phyloP scores from a whole-genome alignment of 139 green algal genomes.

The Chlamydomonas applanata region DNA sequence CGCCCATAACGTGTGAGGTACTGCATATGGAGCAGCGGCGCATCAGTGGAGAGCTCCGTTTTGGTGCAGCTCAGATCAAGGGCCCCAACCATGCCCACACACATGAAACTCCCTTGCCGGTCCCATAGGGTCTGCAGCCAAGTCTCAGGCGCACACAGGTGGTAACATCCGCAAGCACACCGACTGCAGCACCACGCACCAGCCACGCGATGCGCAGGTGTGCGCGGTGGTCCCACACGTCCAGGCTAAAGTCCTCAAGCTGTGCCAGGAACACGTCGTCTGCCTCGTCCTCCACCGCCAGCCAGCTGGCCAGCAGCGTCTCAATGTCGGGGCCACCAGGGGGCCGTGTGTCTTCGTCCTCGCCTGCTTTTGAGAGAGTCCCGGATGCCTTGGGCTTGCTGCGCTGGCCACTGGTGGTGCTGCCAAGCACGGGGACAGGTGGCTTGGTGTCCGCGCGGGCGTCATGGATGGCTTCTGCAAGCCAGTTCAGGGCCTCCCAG shows the following conservation, averaged over 20 bases:
- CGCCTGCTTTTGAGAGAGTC: background rate
- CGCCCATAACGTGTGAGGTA: slow-evolving; percentile 23
- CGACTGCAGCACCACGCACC: no score
- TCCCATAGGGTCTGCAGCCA: no score
- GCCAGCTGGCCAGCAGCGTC: slow-evolving; percentile 19
- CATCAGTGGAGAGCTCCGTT: no score
- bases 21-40: background rate
- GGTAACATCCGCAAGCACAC: no score
- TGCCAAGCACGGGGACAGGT: background rate
- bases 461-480: background rate
- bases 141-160: no score
- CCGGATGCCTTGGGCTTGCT: background rate
- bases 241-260: slow-evolving; percentile 23
- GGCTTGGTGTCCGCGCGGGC: background rate
- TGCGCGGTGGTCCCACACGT: slow-evolving; percentile 27
- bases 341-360: background rate
- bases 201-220: slow-evolving; percentile 37
- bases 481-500: background rate
- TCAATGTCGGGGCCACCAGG: background rate
- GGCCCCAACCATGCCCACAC: no score
- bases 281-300: slow-evolving; percentile 24
- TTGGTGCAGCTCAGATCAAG: no score
- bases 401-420: background rate
- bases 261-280: slow-evolving; percentile 32
- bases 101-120: no score